These are phyloP conservation scores for Brassica rapa DNA, from an alignment of 345 rosid genomes.

Conservation along the genomic window DNA sequence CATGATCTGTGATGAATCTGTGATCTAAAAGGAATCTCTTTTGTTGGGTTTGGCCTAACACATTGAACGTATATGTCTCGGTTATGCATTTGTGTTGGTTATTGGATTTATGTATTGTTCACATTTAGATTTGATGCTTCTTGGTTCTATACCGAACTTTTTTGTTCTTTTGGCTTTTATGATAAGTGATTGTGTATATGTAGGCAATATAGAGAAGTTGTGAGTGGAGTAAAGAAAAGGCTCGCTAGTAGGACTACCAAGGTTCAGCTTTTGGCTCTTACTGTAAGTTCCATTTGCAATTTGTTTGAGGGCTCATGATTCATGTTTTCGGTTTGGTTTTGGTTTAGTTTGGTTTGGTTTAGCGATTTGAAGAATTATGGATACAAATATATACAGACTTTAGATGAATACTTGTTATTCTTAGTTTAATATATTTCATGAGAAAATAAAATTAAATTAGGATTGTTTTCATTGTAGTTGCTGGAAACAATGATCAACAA, in stretches of 20 bases:
- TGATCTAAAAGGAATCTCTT: neutral
- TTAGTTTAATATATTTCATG: neutral
- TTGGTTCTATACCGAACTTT: neutral
- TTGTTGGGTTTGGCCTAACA: conserved; percentile 5
- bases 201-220: conserved; percentile 96
- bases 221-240: conserved; percentile 92
- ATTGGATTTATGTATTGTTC: neutral
- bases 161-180: neutral
- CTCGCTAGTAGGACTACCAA: conserved; percentile 76
- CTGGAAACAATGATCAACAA: conserved; percentile 94
- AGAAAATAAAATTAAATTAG: neutral
- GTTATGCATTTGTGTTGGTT: neutral
- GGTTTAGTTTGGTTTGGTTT: conserved; percentile 4
- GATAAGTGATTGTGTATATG: conserved; percentile 17
- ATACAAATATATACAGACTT: too few species aligned
- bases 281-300: conserved; percentile 57
- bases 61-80: neutral
- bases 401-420: too few species aligned
- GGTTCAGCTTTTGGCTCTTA: conserved; percentile 94
- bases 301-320: neutral
- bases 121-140: conserved; percentile 7
- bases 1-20: neutral
- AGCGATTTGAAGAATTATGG: neutral
- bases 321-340: conserved; percentile 11
- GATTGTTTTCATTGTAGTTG: conserved; percentile 52